Conservation (phyloP, 2,329 filamentous ascomycete genomes). For the Alternaria longipes region DNA sequence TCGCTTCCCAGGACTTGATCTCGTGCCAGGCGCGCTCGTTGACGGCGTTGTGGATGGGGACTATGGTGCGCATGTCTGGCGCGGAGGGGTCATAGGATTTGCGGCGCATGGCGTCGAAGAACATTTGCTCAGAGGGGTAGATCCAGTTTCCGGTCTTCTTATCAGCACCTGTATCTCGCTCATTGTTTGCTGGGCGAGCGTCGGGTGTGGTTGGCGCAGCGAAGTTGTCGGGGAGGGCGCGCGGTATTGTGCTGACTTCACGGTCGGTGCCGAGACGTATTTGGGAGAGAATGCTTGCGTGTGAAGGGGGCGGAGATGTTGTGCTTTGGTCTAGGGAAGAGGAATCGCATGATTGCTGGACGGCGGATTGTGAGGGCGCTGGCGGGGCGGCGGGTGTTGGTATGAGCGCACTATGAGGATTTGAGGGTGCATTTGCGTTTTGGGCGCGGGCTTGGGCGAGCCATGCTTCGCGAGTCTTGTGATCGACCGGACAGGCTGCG, state of each 20-base stretch:
- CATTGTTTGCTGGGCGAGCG: constrained; percentile 71
- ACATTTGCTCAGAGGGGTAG: constrained; percentile 96
- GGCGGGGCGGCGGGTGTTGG: constrained; percentile 32
- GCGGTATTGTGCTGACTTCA: constrained; percentile 53
- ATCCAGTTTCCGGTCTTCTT: constrained; percentile 86
- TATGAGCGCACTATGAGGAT: constrained; percentile 28
- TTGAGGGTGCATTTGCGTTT: constrained; percentile 30
- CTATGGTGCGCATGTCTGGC: constrained; percentile 86
- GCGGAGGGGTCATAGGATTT: constrained; percentile 79
- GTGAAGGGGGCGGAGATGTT: constrained; percentile 29
- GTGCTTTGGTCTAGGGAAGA: constrained; percentile 46
- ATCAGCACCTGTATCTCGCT: constrained; percentile 74
- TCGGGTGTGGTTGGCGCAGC: constrained; percentile 36
- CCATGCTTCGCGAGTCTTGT: constrained; percentile 88
- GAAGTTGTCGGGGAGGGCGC: constrained; percentile 42
- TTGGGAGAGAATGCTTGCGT: constrained; percentile 36
- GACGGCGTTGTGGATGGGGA: constrained; percentile 97
- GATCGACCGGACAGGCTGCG: constrained; percentile 81
- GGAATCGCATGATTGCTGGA: constrained; percentile 51
- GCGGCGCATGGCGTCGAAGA: constrained; percentile 95
- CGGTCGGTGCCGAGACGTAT: constrained; percentile 55
- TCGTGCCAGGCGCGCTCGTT: constrained; percentile 96
- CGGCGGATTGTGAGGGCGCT: constrained; percentile 23
- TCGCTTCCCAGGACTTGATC: constrained; percentile 87
- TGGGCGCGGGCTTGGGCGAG: constrained; percentile 71